Percentiles rank a stretch among this genome's conserved stretches.
phyloP scores from a whole-genome alignment of 106 monocot genomes.

The Dioscorea alata region DNA sequence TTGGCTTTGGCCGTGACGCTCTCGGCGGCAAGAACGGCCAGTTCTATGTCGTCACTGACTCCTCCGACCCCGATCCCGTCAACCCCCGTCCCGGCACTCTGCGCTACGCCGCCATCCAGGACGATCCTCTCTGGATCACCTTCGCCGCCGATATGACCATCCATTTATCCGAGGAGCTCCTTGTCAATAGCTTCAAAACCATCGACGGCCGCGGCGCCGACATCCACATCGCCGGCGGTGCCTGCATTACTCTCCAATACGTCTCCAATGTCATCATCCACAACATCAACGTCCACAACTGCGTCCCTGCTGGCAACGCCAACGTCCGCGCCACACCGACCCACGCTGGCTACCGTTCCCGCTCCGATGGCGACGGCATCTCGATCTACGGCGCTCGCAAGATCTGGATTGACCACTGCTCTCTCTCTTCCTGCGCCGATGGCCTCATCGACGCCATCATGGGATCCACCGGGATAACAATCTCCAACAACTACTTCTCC shows the following conservation, averaged over 20 bases:
- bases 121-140: conserved; percentile 64
- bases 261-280: conserved; percentile 66
- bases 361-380: conserved; percentile 68
- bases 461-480: conserved; percentile 62
- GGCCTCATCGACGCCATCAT: conserved; percentile 69
- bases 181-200: conserved; percentile 74
- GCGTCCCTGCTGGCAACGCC: conserved; percentile 30
- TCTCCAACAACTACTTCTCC: conserved; percentile 69
- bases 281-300: conserved; percentile 54
- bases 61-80: conserved; percentile 47
- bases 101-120: conserved; percentile 54
- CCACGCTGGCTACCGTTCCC: conserved; percentile 30
- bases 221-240: conserved; percentile 52
- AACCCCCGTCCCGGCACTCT: conserved; percentile 57
- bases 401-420: conserved; percentile 70
- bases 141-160: conserved; percentile 55
- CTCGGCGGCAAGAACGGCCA: conserved; percentile 45
- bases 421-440: conserved; percentile 51
- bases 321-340: conserved; percentile 45
- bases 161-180: conserved; percentile 53
- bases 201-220: conserved; percentile 69
- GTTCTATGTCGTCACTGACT: conserved; percentile 52
- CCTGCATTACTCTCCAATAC: conserved; percentile 62
- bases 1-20: conserved; percentile 42
- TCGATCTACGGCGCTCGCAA: conserved; percentile 37